Percentiles rank a stretch among this genome's conserved stretches.
These are phyloP conservation scores for Clarireedia paspali DNA, from an alignment of 2,329 filamentous ascomycete species.

Conservation along the genomic window DNA sequence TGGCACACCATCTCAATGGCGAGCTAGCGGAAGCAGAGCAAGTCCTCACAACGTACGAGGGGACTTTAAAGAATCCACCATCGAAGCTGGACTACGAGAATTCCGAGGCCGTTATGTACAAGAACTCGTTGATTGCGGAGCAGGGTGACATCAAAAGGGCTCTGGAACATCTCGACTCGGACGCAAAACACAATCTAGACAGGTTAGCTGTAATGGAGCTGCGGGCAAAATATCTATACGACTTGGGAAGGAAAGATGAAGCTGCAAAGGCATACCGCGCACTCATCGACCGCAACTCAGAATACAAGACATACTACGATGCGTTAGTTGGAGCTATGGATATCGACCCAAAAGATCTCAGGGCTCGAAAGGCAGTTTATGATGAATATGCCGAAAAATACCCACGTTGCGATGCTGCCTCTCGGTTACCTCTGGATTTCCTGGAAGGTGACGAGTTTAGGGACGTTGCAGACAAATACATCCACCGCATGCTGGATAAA, in stretches of 20 bases:
- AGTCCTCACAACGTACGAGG: conserved; percentile 85
- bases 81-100: conserved; percentile 79
- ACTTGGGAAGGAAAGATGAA: conserved; percentile 69
- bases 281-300: conserved; percentile 78
- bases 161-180: conserved; percentile 74
- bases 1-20: conserved; percentile 86
- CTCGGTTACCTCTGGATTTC: conserved; percentile 84
- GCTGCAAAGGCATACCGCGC: conserved; percentile 74
- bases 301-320: conserved; percentile 81
- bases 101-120: conserved; percentile 90
- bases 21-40: conserved; percentile 82
- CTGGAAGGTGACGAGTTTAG: conserved; percentile 74
- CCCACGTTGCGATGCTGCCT: conserved; percentile 76
- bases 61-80: conserved; percentile 77
- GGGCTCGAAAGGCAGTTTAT: conserved; percentile 66
- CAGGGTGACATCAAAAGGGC: conserved; percentile 75
- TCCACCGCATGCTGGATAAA: conserved; percentile 79
- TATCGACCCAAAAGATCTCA: conserved; percentile 51
- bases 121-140: conserved; percentile 90
- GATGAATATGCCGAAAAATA: conserved; percentile 74
- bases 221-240: conserved; percentile 74
- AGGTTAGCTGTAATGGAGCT: conserved; percentile 78
- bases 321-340: conserved; percentile 63
- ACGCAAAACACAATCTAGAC: conserved; percentile 73
- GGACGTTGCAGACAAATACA: conserved; percentile 67